Base-by-base conservation (phyloP, 2,329 filamentous ascomycete species). In the Fusarium udum region DNA sequence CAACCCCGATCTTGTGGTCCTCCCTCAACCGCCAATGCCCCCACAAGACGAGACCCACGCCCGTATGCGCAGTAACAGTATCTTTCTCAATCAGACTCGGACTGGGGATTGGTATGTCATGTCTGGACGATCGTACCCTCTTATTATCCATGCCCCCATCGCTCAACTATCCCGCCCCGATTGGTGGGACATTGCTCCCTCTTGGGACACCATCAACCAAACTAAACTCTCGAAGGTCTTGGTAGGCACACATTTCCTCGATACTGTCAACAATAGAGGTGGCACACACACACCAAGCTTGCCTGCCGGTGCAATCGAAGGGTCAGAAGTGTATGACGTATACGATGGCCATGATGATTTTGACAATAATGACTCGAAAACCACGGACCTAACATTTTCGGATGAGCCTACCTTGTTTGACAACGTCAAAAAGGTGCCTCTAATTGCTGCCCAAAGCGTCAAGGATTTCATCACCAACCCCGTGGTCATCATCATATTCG, bases 41-140 rank as follows among this genome's bases (percentile, higher is more conserved):
- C 80, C 84, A 7, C 83, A 84, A 24, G 85, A 89, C 58, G 84
- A 86, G n/a, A 81, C 84, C 5, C 83, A 83, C 22, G 84, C 83
- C 32, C 85, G 87, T 40, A 86, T 88, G 52, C 86, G 91, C 37
- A 88, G 87, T 71, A 87, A 88, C 69, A 91, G 89, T 64, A 91
- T 98, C 2, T 97, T 96, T 78, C 87, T 98, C 67, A 97, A 98
- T 80, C 92, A 92, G 75, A 98, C 95, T 4, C 90, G 93, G 63
- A 85, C 87, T n/a, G 95, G 95, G 36, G 93, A 93, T 69, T 98
- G 95, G 95, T 99, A 95, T 81, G 96, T 95, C 37, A 88, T 98
- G 83, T 98, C 95, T 3, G 95, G 97, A 65, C 88, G 87, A 45
- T 91, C 91, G 14, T 98, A 98, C 77, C 96, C 96, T 7, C 87